phyloP scores from a whole-genome alignment of 2,329 filamentous ascomycete genomes.

The Cryoendolithus antarcticus region DNA sequence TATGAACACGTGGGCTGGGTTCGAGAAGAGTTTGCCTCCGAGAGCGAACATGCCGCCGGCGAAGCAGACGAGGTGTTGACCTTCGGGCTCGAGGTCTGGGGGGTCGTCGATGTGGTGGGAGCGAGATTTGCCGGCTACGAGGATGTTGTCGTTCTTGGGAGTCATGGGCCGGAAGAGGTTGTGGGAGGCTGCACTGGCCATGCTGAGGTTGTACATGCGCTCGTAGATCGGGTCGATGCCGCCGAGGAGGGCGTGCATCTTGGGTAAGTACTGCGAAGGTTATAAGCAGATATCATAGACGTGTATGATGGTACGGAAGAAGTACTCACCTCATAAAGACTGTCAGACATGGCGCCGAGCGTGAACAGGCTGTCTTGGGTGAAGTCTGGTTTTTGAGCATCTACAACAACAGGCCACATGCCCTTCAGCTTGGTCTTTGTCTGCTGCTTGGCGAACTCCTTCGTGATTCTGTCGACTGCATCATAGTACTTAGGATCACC shows the following conservation, averaged over 20 bases:
- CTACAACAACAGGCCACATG: slow-evolving; percentile 48
- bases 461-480: slow-evolving; percentile 45
- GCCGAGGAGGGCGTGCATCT: slow-evolving; percentile 18
- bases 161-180: slow-evolving; percentile 33
- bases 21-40: slow-evolving; percentile 48
- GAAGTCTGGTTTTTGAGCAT: slow-evolving; percentile 27
- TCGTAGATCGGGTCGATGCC: slow-evolving; percentile 24
- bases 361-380: slow-evolving; percentile 18
- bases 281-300: no score
- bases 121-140: slow-evolving; percentile 24
- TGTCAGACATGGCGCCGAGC: slow-evolving; percentile 23
- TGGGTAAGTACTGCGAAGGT: slow-evolving; percentile 15
- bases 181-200: slow-evolving; percentile 34
- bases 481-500: slow-evolving; percentile 50
- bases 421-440: slow-evolving; percentile 45
- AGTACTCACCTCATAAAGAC: slow-evolving; percentile 20
- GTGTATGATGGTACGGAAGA: no score
- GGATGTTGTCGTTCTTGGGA: slow-evolving; percentile 24
- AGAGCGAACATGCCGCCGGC: slow-evolving; percentile 59
- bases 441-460: slow-evolving; percentile 44
- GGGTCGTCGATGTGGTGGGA: slow-evolving; percentile 7
- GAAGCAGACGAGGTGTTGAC: slow-evolving; percentile 58
- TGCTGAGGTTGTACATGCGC: slow-evolving; percentile 34
- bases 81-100: slow-evolving; percentile 23
- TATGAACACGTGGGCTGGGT: slow-evolving; percentile 41